Evolutionary conservation across 73 alveolate genomes (phyloP), one percentile per base, ranked within the genome.

Genomic region (Diophrys appendiculata): DNA sequence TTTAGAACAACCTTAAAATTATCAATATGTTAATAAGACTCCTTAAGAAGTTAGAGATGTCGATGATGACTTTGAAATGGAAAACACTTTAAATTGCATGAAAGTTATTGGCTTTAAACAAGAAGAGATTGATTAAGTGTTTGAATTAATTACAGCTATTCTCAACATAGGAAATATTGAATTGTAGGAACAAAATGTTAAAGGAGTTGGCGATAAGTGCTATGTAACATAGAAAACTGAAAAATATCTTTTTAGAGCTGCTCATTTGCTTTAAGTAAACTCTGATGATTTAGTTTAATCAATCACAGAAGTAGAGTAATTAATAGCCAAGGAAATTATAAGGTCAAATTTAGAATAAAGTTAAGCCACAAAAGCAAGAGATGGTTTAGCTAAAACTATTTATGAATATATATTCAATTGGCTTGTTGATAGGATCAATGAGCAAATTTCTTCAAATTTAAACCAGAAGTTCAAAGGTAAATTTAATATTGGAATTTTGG

Each of bases 401-500:
- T 97, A 96, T 84, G 98, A 96, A 29, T 81, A 87, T 65, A 77
- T 96, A 78, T 96, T 97, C 87, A 84, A 90, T 77, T 94, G 97
- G 96, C 74, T 97, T 26, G 98, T 97, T 33, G 29, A 67, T n/a
- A 67, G 84, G 65, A 69, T 90, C 55, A 93, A 91, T 69, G 67
- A 73, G 55, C 60, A 87, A 23, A 90, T 87, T 23, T 81, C 88
- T 32, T 52, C 76, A 2, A 65, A 90, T 43, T 77, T 67, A 79
- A 90, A 85, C 27, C 87, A 80, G 0, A 64, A 68, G 77, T 33
- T 33, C 31, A 69, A 69, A 25, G 33, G 54, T 5, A 81, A 71
- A 25, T 64, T 77, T 33, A 86, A 86, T 73, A 97, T 98, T 18
- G 99, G 99, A 13, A 71, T 98, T n/a, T 77, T 98, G 68, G 99